Evolutionary conservation across 1,139 yeast genomes (phyloP), one percentile per base, ranked within the genome.

Genomic region (Debaryomyces sp.): DNA sequence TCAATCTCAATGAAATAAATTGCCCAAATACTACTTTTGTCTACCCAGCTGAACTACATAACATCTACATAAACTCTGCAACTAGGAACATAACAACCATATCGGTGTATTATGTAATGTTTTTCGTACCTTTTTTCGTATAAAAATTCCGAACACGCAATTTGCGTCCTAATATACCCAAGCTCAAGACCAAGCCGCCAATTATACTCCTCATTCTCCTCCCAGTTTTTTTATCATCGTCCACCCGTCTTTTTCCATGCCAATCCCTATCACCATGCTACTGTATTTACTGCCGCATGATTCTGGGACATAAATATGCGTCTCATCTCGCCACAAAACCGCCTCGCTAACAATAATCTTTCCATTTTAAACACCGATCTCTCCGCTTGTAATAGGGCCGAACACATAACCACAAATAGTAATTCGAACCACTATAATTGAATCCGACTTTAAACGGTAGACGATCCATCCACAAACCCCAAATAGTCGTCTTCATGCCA

Each of bases 241-340:
- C 5, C 30, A 27, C 30, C 30, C 30, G 30, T 27, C n/a, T 27
- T 27, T 27, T 6, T 27, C 30, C 30, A 9, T 27, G 6, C n/a
- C 29, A 27, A 26, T 27, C 30, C 30, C 30, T 27, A 27, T 27
- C 30, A 27, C 12, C 35, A 9, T 13, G 6, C 17, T 5, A 35
- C 26, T n/a, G 21, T 4, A 5, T 10, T 22, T 35, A 35, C 17
- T 35, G 12, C 26, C 26, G 26, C 38, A 35, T 35, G n/a, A 17
- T 21, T 35, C 13, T 35, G 26, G 13, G 30, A 17, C 26, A 21
- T n/a, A 35, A 12, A 21, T 22, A 17, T 35, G 38, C 38, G n/a
- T 35, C 38, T 35, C 38, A 22, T 18, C 17, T 35, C 26, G 38
- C 26, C 38, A 35, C 38, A 35, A 35, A 35, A 35, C 38, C 38